Conservation (phyloP, 2,329 filamentous ascomycete genomes). For the Ophiostoma triangulosporum region DNA sequence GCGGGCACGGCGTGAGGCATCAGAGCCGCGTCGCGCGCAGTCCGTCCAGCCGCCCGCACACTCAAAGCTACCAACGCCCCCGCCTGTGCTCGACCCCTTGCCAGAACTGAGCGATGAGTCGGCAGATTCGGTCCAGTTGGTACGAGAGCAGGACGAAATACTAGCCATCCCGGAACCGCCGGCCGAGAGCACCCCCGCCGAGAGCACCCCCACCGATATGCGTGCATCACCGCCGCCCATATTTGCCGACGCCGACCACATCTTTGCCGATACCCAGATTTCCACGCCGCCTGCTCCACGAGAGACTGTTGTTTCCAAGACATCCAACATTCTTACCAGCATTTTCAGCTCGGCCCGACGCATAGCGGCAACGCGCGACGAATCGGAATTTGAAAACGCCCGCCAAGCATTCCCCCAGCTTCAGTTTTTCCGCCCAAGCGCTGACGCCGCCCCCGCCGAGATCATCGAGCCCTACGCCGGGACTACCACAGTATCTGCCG, state of each 20-base stretch:
- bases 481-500: not conserved
- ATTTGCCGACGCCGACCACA: slow-evolving; percentile 23
- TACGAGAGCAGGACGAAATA: not conserved
- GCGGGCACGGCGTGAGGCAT: slow-evolving; percentile 2
- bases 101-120: slow-evolving; percentile 1
- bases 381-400: slow-evolving; percentile 7
- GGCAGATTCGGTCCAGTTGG: slow-evolving; percentile 4
- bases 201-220: not conserved
- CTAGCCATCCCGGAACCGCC: slow-evolving; percentile 1
- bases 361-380: not conserved
- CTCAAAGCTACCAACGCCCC: not conserved
- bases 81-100: not conserved
- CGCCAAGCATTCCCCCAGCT: slow-evolving; percentile 12
- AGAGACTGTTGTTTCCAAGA: slow-evolving; percentile 5
- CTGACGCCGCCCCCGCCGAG: not conserved
- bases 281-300: slow-evolving; percentile 14
- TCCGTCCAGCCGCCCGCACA: not conserved
- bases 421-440: slow-evolving; percentile 10
- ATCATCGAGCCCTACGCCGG: not conserved
- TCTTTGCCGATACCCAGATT: slow-evolving; percentile 24
- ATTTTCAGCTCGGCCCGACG: slow-evolving; percentile 12
- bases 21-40: slow-evolving; percentile 5
- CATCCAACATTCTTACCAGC: slow-evolving; percentile 11
- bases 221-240: slow-evolving; percentile 16
- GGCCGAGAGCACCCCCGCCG: slow-evolving; percentile 2